Conservation (phyloP, 202 grass and related monocot species). For the Zoysia matrella region DNA sequence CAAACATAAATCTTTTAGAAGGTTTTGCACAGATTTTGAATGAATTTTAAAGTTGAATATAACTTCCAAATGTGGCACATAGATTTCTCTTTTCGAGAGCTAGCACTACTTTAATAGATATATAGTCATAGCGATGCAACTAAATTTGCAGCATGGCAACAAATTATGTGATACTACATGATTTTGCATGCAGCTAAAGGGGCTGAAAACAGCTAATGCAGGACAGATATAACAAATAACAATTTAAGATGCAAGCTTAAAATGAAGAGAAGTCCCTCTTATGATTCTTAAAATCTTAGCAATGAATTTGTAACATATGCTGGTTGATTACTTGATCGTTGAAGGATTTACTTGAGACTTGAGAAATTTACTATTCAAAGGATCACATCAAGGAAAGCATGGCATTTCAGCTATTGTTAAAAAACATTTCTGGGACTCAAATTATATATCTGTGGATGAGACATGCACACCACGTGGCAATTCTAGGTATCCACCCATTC, state of each 20-base stretch:
- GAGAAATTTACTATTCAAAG: slow-evolving; percentile 22
- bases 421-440: not conserved
- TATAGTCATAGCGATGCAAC: slow-evolving; percentile 12
- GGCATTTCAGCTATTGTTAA: slow-evolving; percentile 3
- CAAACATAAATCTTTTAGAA: not conserved
- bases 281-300: not conserved
- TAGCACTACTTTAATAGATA: slow-evolving; percentile 23
- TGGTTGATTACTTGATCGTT: not conserved
- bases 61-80: not conserved
- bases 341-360: not conserved
- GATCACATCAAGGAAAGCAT: slow-evolving; percentile 9
- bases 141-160: not conserved
- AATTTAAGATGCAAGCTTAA: not conserved
- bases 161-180: not conserved
- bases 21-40: not conserved
- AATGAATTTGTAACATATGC: not conserved
- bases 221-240: not conserved
- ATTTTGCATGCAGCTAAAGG: slow-evolving; percentile 13
- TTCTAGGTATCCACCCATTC: not conserved
- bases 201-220: not conserved
- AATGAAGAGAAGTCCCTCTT: not conserved
- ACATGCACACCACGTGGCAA: not conserved
- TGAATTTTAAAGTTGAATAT: slow-evolving; percentile 23
- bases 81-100: not conserved
- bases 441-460: not conserved